These are phyloP conservation scores for Cicer arietinum DNA, from an alignment of 306 rosid species.

Conservation along the genomic window DNA sequence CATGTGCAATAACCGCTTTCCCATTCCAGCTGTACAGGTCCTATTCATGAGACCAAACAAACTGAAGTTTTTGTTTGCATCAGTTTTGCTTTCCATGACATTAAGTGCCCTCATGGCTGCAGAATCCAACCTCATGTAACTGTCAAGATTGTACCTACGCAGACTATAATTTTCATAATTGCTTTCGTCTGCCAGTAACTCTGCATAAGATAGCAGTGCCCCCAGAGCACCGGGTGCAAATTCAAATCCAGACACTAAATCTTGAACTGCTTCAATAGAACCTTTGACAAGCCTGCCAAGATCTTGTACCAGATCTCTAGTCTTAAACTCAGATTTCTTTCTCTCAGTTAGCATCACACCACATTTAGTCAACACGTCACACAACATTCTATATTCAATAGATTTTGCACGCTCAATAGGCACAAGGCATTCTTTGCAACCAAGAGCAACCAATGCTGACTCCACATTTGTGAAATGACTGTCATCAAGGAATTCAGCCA, in stretches of 20 bases:
- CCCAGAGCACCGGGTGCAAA: slow-evolving; percentile 90
- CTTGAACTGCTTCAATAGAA: slow-evolving; percentile 86
- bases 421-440: slow-evolving; percentile 94
- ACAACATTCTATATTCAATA: slow-evolving; percentile 63
- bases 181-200: slow-evolving; percentile 87
- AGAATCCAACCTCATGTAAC: slow-evolving; percentile 91
- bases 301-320: slow-evolving; percentile 88
- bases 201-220: slow-evolving; percentile 84
- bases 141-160: slow-evolving; percentile 76
- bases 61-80: slow-evolving; percentile 97
- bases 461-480: slow-evolving; percentile 90
- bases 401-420: slow-evolving; percentile 71
- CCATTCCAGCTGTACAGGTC: slow-evolving; percentile 99
- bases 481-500: slow-evolving; percentile 92
- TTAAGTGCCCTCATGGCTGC: slow-evolving; percentile 95
- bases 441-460: slow-evolving; percentile 92
- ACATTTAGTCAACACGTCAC: slow-evolving; percentile 77
- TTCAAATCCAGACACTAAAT: slow-evolving; percentile 86
- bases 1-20: slow-evolving; percentile 85
- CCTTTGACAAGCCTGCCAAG: slow-evolving; percentile 94
- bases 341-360: slow-evolving; percentile 91
- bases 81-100: slow-evolving; percentile 87
- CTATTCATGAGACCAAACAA: slow-evolving; percentile 94
- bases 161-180: slow-evolving; percentile 83
- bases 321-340: slow-evolving; percentile 85